A percentile compares a stretch with the other conserved stretches of the same genome.
phyloP scores from a whole-genome alignment of 2,329 filamentous ascomycete genomes.

The Clonostachys chloroleuca region DNA sequence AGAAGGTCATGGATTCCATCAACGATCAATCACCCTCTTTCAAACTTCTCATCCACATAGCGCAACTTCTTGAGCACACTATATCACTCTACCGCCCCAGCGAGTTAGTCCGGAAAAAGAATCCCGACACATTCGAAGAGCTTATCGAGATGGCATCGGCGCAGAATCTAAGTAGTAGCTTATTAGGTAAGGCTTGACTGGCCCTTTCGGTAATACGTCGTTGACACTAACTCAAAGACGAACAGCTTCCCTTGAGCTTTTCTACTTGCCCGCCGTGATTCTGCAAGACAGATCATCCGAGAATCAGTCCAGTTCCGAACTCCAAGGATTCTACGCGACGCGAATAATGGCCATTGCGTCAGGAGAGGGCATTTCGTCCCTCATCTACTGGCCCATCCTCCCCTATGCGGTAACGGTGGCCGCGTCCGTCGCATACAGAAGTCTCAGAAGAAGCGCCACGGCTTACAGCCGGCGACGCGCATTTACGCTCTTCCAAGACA shows the following conservation, averaged over 20 bases:
- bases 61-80: constrained; percentile 10
- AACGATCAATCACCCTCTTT: constrained; percentile 12
- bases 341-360: constrained; percentile 10
- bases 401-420: constrained; percentile 14
- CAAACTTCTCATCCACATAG: constrained; percentile 11
- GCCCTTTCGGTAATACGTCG: not conserved
- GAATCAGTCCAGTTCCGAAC: constrained; percentile 5
- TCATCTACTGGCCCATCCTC: constrained; percentile 12
- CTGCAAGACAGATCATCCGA: constrained; percentile 8
- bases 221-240: not conserved
- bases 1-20: constrained; percentile 9
- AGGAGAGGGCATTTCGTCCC: constrained; percentile 9
- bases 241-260: constrained; percentile 11
- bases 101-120: constrained; percentile 3
- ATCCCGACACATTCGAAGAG: constrained; percentile 8
- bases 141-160: constrained; percentile 6
- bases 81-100: constrained; percentile 13
- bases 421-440: constrained; percentile 12
- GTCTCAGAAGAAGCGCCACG: constrained; percentile 11
- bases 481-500: constrained; percentile 10
- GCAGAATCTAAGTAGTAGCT: constrained; percentile 7
- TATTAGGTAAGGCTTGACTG: constrained; percentile 6
- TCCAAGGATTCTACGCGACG: constrained; percentile 11
- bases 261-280: constrained; percentile 12
- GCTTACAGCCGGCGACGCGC: constrained; percentile 9